Conservation (phyloP, 2,329 filamentous ascomycete genomes). For the Apiospora koreana region DNA sequence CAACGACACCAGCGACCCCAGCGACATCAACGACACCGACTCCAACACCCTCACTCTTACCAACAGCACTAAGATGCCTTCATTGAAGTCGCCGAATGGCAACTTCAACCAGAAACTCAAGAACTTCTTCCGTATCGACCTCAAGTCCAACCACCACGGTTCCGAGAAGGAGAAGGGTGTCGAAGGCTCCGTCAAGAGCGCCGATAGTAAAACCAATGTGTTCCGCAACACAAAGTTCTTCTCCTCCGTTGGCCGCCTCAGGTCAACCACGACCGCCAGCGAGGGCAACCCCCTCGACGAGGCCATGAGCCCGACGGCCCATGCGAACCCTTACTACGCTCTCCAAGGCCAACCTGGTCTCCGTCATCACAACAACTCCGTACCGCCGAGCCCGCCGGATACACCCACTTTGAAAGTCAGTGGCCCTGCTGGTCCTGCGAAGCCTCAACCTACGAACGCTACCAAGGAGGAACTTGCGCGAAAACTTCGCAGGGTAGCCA, state of each 20-base stretch:
- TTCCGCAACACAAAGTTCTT: constrained; percentile 88
- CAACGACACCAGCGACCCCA: constrained; percentile 15
- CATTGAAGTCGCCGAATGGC: constrained; percentile 54
- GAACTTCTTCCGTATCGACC: constrained; percentile 68
- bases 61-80: constrained; percentile 43
- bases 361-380: constrained; percentile 90
- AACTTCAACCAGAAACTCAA: constrained; percentile 70
- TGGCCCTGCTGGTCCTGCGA: constrained; percentile 63
- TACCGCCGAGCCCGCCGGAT: constrained; percentile 89
- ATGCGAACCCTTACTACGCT: constrained; percentile 95
- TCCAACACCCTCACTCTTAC: not conserved
- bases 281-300: constrained; percentile 92
- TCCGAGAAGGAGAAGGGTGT: constrained; percentile 31
- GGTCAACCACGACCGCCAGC: constrained; percentile 87
- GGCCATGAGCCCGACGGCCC: constrained; percentile 83
- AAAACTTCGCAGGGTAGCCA: constrained; percentile 90
- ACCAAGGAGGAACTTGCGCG: constrained; percentile 93
- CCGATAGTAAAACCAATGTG: constrained; percentile 61
- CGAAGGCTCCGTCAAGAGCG: constrained; percentile 43
- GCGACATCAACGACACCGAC: constrained; percentile 15
- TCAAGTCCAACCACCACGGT: constrained; percentile 37
- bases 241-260: constrained; percentile 80
- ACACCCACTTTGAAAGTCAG: constrained; percentile 78
- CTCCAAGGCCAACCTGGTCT: constrained; percentile 93
- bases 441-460: constrained; percentile 69